Evolutionary conservation across 2,329 filamentous ascomycete genomes (phyloP).

Genomic region (Colletotrichum falcatum): DNA sequence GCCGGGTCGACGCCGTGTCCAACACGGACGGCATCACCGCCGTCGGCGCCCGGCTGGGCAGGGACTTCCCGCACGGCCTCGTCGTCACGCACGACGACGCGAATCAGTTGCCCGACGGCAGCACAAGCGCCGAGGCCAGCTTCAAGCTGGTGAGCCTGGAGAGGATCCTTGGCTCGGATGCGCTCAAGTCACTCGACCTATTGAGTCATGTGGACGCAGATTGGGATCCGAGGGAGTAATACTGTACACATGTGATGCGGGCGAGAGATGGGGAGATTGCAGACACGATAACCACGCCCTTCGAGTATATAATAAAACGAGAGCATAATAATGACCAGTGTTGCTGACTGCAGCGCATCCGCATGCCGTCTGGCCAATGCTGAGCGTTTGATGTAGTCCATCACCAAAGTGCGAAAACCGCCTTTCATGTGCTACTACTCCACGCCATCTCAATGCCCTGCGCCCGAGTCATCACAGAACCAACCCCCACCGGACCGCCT

Average conservation of each 20-base stretch:
- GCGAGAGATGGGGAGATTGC: neutral
- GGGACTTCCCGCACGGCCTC: slow-evolving; percentile 57
- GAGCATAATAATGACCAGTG: neutral
- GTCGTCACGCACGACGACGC: slow-evolving; percentile 66
- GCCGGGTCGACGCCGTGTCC: slow-evolving; percentile 60
- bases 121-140: slow-evolving; percentile 59
- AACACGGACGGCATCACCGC: slow-evolving; percentile 66
- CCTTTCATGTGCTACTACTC: neutral
- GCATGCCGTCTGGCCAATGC: too few relatives aligned
- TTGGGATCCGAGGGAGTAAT: slow-evolving; percentile 54
- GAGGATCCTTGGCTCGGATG: slow-evolving; percentile 52
- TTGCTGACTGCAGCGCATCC: neutral
- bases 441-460: too few relatives aligned
- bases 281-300: neutral
- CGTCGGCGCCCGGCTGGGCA: slow-evolving; percentile 57
- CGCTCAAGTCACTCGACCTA: slow-evolving; percentile 46
- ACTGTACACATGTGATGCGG: neutral
- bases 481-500: slow-evolving; percentile 19
- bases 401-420: neutral
- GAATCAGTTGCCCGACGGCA: slow-evolving; percentile 60
- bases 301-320: neutral
- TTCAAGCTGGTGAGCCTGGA: slow-evolving; percentile 62
- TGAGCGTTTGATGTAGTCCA: too few relatives aligned
- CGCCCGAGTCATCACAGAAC: neutral
- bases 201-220: slow-evolving; percentile 51